Conservation (phyloP, 179 eudicot species). For the Patellifolia procumbens region DNA sequence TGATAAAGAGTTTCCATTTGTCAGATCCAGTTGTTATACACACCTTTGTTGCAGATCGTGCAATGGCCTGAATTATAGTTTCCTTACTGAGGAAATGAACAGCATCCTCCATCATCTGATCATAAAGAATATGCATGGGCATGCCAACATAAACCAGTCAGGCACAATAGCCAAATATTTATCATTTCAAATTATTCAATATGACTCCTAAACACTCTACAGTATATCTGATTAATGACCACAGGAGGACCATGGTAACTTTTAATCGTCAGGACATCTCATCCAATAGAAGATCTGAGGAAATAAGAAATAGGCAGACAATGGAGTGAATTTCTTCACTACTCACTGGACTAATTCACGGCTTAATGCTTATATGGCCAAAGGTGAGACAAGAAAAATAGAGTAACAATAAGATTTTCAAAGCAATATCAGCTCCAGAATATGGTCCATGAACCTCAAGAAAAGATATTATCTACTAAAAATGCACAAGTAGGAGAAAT, state of each 20-base stretch:
- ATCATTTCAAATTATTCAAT: neutral
- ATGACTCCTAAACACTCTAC: neutral
- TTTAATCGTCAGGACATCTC: too few species aligned
- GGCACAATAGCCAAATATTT: neutral
- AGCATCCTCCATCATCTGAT: constrained; percentile 99
- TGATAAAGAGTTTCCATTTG: neutral
- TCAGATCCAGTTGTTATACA: constrained; percentile 9
- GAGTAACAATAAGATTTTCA: too few species aligned
- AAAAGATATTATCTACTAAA: neutral
- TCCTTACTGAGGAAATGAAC: constrained; percentile 94
- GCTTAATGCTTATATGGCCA: too few species aligned
- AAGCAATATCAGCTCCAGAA: neutral
- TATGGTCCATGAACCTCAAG: neutral
- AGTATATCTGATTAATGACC: neutral
- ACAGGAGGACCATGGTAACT: too few species aligned
- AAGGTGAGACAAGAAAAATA: too few species aligned
- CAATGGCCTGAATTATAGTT: constrained; percentile 90
- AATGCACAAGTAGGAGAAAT: neutral
- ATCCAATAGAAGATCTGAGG: too few species aligned
- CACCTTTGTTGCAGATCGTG: constrained; percentile 99
- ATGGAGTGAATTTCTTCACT: too few species aligned
- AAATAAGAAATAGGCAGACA: too few species aligned
- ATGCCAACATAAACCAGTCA: neutral
- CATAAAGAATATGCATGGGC: constrained; percentile 15
- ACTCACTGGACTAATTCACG: too few species aligned